Percentiles rank a stretch among this genome's conserved stretches.
phyloP scores from a whole-genome alignment of 177 flowering plant genomes.

The Telopea speciosissima region DNA sequence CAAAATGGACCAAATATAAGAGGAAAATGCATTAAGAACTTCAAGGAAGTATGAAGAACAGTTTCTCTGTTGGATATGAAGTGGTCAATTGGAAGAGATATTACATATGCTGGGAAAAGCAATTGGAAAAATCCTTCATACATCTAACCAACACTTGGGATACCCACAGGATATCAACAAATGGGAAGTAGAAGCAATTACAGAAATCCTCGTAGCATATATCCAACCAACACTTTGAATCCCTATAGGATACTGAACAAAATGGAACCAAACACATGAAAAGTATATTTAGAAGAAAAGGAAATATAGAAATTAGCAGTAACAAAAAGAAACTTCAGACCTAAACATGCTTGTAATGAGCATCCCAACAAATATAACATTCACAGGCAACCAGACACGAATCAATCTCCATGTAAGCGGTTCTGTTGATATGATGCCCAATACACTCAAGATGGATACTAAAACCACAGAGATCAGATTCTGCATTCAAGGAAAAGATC shows the following conservation, averaged over 20 bases:
- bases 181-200: too few species aligned
- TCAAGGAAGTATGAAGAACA: too few species aligned
- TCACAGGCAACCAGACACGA: conserved; percentile 94
- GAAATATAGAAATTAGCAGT: background rate
- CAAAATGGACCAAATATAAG: background rate
- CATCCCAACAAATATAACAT: conserved; percentile 96
- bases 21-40: too few species aligned
- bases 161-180: background rate
- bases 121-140: background rate
- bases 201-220: background rate
- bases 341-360: conserved; percentile 97
- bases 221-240: background rate
- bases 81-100: background rate
- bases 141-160: conserved; percentile 3
- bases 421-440: conserved; percentile 79
- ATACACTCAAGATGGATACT: conserved; percentile 58
- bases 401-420: conserved; percentile 85
- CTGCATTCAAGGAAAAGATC: conserved; percentile 48
- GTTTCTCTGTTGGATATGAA: background rate
- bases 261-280: background rate
- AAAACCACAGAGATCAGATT: conserved; percentile 81
- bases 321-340: conserved; percentile 31
- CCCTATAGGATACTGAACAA: background rate
- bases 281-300: conserved; percentile 3
- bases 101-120: background rate